Conservation (phyloP, 2,329 filamentous ascomycete species). For the Trichoderma guizhouense region DNA sequence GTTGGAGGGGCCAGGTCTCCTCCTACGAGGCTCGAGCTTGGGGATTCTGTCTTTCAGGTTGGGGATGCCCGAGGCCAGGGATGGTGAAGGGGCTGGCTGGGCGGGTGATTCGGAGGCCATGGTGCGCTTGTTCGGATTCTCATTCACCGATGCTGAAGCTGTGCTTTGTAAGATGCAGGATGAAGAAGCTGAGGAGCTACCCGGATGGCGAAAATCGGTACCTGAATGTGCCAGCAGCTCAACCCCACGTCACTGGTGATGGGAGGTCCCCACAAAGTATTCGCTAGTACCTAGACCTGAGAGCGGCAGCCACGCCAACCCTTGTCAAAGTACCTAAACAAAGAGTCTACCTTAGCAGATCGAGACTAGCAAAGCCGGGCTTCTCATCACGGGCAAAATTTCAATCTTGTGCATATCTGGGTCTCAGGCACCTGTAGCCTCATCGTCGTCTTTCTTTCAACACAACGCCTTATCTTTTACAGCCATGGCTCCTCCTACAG, state of each 20-base stretch:
- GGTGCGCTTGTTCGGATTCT: background rate
- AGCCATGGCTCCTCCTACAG: slow-evolving; percentile 43
- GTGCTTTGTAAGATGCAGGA: background rate
- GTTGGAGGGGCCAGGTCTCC: slow-evolving; percentile 50
- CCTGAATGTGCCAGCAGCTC: slow-evolving; percentile 9
- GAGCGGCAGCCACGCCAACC: no score
- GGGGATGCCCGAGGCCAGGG: slow-evolving; percentile 26
- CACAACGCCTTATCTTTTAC: background rate
- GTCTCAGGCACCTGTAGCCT: background rate
- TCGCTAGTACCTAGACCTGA: background rate
- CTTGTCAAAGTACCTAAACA: background rate
- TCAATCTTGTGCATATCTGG: background rate
- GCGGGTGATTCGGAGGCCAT: slow-evolving; percentile 28
- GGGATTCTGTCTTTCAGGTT: slow-evolving; percentile 55
- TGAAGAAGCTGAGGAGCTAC: background rate
- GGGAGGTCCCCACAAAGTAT: background rate
- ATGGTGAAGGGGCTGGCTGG: slow-evolving; percentile 16
- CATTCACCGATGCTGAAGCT: background rate
- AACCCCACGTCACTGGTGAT: slow-evolving; percentile 8
- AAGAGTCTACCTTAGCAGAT: background rate
- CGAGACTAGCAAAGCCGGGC: slow-evolving; percentile 10
- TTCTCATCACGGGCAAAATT: slow-evolving; percentile 11
- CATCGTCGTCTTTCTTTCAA: background rate
- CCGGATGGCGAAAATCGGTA: slow-evolving; percentile 1
- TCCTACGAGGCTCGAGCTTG: slow-evolving; percentile 63